Base-by-base conservation (phyloP, 805 yeast species). In the Hanseniaspora lindneri region DNA sequence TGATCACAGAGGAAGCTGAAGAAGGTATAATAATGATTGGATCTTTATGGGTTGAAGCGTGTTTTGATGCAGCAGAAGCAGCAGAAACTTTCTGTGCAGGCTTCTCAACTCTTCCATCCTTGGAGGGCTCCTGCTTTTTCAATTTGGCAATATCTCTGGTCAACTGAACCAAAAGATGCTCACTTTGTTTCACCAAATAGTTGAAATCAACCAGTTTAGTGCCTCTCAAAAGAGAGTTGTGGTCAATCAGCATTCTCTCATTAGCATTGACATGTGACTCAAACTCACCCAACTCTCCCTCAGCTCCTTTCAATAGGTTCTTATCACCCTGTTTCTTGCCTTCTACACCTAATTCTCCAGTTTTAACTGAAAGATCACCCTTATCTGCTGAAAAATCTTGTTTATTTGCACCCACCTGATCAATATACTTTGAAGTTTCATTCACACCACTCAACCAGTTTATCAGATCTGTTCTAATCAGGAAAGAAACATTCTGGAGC, bases 391-490 rank as follows among this genome's bases (percentile, higher is more conserved):
- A n/a, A n/a, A n/a, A n/a, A n/a, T n/a, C 11, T 27, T 27, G 8
- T 27, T 8, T n/a, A 27, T 13, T 29, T 29, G 11, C 19, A 40
- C 54, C 72, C 74, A 58, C 25, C 63, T 44, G 39, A 17, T 20
- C 43, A 29, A 80, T 64, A 59, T 73, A 79, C 47, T 76, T 74
- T 53, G 84, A 77, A 21, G 72, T 69, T 33, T 72, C 76, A 3
- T 78, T 68, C 19, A 76, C 70, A 3, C 95, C 95, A 52, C 73
- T 74, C 44, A 89, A 71, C 87, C 92, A 88, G 27, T 84, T 74
- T 48, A 81, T 71, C 52, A 89, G 71, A 60, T 89, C 95, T 8
- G 86, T 79, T 64, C 94, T 79, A 57, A 86, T 94, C 60, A 84
- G 65, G 59, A 89, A 88, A 50, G 84, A 78, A 60, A 89, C 74